phyloP scores from a whole-genome alignment of 768 basidiomycete species.

The Leccinum incarnatum region DNA sequence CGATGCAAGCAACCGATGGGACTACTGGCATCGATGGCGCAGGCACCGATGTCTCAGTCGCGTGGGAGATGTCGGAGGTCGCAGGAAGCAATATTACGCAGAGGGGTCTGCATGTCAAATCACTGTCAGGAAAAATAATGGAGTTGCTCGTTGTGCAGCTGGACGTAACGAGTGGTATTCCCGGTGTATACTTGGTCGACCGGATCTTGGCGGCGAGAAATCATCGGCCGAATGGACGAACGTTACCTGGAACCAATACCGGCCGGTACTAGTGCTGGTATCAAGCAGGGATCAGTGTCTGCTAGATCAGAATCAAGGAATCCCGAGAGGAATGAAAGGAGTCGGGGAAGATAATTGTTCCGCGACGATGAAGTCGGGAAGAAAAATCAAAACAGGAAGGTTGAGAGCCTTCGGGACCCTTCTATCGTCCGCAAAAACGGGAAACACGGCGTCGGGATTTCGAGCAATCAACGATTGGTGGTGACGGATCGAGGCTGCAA shows the following conservation, averaged over 20 bases:
- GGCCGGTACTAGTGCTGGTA: neutral
- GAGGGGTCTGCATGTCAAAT: slow-evolving; percentile 1
- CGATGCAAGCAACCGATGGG: neutral
- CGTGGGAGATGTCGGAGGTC: slow-evolving; percentile 2
- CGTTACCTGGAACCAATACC: slow-evolving; percentile 8
- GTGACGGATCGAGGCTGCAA: slow-evolving; percentile 6
- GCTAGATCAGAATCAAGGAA: neutral
- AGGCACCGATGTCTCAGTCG: slow-evolving; percentile 14
- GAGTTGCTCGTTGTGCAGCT: neutral
- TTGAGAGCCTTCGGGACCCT: neutral
- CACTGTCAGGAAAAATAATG: neutral
- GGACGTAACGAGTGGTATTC: neutral
- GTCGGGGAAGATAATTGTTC: slow-evolving; percentile 1
- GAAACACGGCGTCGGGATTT: neutral
- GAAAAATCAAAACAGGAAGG: slow-evolving; percentile 3
- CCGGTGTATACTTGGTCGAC: neutral
- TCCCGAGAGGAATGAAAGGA: neutral
- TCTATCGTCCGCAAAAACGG: neutral
- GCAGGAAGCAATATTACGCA: slow-evolving; percentile 5
- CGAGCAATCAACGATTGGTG: neutral
- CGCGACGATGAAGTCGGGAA: neutral
- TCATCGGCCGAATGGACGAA: neutral
- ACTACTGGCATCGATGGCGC: neutral
- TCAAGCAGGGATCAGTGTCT: neutral
- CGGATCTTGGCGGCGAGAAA: neutral